These are phyloP conservation scores for Cyamopsis tetragonoloba DNA, from an alignment of 306 rosid genomes.

Conservation along the genomic window DNA sequence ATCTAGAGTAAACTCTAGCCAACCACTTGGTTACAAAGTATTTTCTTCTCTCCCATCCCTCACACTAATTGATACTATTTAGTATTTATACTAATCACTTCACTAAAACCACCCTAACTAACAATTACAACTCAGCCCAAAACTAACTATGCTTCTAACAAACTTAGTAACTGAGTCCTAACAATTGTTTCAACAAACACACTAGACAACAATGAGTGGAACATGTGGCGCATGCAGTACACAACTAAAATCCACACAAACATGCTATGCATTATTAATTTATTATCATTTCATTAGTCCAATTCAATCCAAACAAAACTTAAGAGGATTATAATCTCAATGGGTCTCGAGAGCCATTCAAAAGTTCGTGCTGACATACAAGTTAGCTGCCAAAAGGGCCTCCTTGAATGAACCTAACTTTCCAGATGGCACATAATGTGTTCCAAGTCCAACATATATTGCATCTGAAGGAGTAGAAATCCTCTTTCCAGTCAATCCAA, in stretches of 20 bases:
- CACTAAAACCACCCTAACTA: too few species aligned
- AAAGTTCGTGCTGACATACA: constrained; percentile 50
- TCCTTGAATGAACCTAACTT: constrained; percentile 76
- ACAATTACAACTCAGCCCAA: too few species aligned
- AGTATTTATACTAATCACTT: too few species aligned
- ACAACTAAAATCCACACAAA: constrained; percentile 1
- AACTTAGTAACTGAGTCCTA: too few species aligned
- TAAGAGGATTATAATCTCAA: constrained; percentile 5
- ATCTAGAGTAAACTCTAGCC: too few species aligned
- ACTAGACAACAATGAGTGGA: not conserved
- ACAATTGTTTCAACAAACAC: constrained; percentile 10
- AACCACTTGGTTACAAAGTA: too few species aligned
- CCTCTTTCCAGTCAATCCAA: constrained; percentile 95
- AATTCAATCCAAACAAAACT: constrained; percentile 13
- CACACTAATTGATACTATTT: too few species aligned
- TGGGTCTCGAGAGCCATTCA: not conserved
- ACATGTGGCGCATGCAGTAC: not conserved
- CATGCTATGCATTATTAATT: not conserved
- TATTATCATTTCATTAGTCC: not conserved
- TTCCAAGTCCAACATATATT: constrained; percentile 80
- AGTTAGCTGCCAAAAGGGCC: constrained; percentile 69
- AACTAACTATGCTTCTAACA: too few species aligned
- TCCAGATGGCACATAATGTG: constrained; percentile 91
- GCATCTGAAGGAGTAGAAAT: constrained; percentile 85
- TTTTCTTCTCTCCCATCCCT: too few species aligned